Percentiles rank a stretch among this genome's conserved stretches.
These are phyloP conservation scores for Craterostigma plantagineum DNA, from an alignment of 257 asterid species.

Conservation along the genomic window DNA sequence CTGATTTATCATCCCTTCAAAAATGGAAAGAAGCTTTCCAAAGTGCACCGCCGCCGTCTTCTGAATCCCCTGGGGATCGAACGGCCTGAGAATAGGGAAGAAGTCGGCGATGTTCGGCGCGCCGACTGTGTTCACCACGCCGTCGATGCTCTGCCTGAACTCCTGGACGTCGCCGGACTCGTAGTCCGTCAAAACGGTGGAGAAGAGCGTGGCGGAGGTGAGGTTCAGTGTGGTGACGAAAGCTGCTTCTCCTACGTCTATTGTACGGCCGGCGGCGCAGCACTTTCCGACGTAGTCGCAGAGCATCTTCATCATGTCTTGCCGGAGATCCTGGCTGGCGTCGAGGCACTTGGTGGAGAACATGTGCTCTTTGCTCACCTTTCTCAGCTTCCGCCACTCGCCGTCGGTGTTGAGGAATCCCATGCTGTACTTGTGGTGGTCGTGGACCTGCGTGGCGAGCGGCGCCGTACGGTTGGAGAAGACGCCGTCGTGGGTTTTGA, in stretches of 20 bases:
- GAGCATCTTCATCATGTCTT: conserved; percentile 11
- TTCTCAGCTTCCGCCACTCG: conserved; percentile 18
- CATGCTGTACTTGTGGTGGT: conserved; percentile 9
- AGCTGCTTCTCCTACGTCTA: conserved; percentile 17
- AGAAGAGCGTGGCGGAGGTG: too few relatives aligned
- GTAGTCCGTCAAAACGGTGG: too few relatives aligned
- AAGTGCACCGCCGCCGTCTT: conserved; percentile 2
- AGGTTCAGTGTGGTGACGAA: too few relatives aligned
- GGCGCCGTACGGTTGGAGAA: too few relatives aligned
- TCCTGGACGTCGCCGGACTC: conserved; percentile 13
- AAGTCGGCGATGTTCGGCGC: conserved; percentile 22
- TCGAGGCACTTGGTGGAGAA: conserved; percentile 15
- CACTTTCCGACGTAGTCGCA: conserved; percentile 9
- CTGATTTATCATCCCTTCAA: conserved; percentile 5
- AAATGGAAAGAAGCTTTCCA: conserved; percentile 6
- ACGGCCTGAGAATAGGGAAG: conserved; percentile 13
- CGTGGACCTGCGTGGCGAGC: too few relatives aligned
- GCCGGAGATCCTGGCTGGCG: conserved; percentile 12
- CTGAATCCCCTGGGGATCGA: conserved; percentile 22
- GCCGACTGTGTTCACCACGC: conserved; percentile 10
- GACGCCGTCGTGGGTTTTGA: conserved; percentile 13
- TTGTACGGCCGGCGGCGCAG: conserved; percentile 3
- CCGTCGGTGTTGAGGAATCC: conserved; percentile 13
- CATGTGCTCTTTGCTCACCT: conserved; percentile 16
- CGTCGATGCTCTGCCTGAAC: conserved; percentile 17